phyloP scores from a whole-genome alignment of 306 rosid species.

The Begonia masoniana region DNA sequence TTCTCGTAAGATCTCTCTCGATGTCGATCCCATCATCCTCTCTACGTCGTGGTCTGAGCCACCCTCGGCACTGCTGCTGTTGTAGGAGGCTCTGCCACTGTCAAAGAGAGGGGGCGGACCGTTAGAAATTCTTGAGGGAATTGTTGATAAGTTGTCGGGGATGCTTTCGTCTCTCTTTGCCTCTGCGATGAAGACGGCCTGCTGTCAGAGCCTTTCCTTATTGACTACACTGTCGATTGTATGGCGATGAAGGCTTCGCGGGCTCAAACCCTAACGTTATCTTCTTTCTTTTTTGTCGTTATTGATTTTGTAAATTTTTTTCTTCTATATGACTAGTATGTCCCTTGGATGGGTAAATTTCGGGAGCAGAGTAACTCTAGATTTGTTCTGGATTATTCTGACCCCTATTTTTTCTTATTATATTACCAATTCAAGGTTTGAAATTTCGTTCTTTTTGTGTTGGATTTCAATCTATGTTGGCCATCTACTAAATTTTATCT shows the following conservation, averaged over 20 bases:
- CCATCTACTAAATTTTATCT: too few species aligned
- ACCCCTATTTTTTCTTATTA: too few species aligned
- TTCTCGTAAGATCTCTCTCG: too few species aligned
- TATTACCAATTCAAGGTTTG: too few species aligned
- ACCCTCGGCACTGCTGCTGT: not conserved
- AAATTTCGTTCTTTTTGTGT: too few species aligned
- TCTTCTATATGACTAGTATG: too few species aligned
- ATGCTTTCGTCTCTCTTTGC: not conserved
- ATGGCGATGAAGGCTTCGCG: not conserved
- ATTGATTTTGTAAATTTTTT: too few species aligned
- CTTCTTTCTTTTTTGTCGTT: not conserved
- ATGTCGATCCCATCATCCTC: not conserved
- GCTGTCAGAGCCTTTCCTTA: not conserved
- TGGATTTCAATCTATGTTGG: too few species aligned
- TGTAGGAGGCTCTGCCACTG: not conserved
- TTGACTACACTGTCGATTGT: not conserved
- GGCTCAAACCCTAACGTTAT: not conserved
- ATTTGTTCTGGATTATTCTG: too few species aligned
- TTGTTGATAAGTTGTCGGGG: not conserved
- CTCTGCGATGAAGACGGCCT: constrained; percentile 1
- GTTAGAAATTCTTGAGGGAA: not conserved
- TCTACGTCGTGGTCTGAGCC: not conserved
- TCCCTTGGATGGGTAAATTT: too few species aligned
- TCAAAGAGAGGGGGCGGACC: not conserved
- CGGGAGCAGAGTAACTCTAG: too few species aligned